phyloP scores from a whole-genome alignment of 352 stramenopile species.

The Thalassiosira livingstoniorum region DNA sequence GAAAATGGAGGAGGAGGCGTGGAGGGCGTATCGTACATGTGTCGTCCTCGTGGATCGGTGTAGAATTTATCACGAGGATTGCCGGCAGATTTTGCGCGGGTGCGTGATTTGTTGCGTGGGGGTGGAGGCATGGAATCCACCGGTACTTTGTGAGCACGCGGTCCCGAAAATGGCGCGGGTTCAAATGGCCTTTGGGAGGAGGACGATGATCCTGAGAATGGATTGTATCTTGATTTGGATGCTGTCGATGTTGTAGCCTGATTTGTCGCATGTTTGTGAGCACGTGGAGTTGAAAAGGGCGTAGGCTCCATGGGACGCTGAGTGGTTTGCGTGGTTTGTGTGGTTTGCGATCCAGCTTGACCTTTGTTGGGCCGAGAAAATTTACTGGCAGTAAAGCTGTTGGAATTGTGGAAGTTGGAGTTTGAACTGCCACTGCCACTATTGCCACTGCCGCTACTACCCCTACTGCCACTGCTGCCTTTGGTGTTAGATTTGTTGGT shows the following conservation, averaged over 20 bases:
- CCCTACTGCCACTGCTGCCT: too few species aligned
- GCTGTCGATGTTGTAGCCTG: too few species aligned
- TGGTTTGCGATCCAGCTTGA: too few species aligned
- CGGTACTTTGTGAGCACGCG: slow-evolving; percentile 27
- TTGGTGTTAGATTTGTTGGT: too few species aligned
- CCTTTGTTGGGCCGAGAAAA: too few species aligned
- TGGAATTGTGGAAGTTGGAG: background rate
- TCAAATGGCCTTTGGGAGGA: slow-evolving; percentile 46
- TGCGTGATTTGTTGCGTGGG: background rate
- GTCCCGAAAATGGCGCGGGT: slow-evolving; percentile 37
- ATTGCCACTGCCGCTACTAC: slow-evolving; percentile 13
- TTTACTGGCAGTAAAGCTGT: too few species aligned
- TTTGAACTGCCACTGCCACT: background rate
- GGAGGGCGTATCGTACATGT: slow-evolving; percentile 35
- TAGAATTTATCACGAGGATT: slow-evolving; percentile 5
- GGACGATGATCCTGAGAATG: background rate
- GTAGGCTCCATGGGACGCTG: too few species aligned
- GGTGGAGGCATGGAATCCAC: slow-evolving; percentile 4
- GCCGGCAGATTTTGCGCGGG: slow-evolving; percentile 12
- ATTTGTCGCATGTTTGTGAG: too few species aligned
- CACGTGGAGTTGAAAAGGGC: too few species aligned
- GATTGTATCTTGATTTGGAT: background rate
- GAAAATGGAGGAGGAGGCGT: slow-evolving; percentile 9
- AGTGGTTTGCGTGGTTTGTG: too few species aligned
- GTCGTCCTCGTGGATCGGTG: slow-evolving; percentile 35